Evolutionary conservation across 768 basidiomycete species (phyloP), one percentile per base, ranked within the genome.

Genomic region (Tricholoma sp.): DNA sequence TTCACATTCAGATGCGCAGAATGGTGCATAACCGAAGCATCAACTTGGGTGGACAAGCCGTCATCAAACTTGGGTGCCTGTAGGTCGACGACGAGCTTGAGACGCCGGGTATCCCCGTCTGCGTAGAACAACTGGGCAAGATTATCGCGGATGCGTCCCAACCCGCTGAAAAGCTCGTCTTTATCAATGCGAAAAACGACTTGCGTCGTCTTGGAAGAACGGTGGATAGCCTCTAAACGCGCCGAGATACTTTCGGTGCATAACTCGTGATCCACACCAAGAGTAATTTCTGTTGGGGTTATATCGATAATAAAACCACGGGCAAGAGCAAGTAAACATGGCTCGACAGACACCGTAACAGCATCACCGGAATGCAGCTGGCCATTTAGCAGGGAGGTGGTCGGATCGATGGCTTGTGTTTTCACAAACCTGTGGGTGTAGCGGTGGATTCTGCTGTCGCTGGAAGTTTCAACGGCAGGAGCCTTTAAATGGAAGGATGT

Each of bases 131-230:
- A 65, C 55, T 87, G 86, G 0, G 94, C 88, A 45, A 98, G 84
- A 64, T 97, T 98, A 61, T 92, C 86, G 8, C 97, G 81, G 67
- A 99, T 86, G 18, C 92, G 82, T 41, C 85, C 84, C 84, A 98
- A 88, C 1, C 94, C 93, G 6, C 84, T 82, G 4, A 84, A 83
- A 50, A 98, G 72, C 69, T 98, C 97, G 67, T 98, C 97, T 66
- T 87, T 94, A 76, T 98, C 97, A 57, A 99, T 84, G 14, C 96
- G 83, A 74, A 94, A 99, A 72, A 80, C 59, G 70, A 76, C 56
- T 22, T 63, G 56, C 14, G 52, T 61, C 37, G 24, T 37, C 6
- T 9, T 41, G 18, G 21, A 16, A 18, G 47, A 50, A n/a, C 2
- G 51, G 32, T 43, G 53, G 52, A 69, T 61, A 5, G 56, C 66